Evolutionary conservation across 495 filamentous ascomycete species (phyloP), one percentile per base, ranked within the genome.

Genomic region (Aspergillus hancockii): DNA sequence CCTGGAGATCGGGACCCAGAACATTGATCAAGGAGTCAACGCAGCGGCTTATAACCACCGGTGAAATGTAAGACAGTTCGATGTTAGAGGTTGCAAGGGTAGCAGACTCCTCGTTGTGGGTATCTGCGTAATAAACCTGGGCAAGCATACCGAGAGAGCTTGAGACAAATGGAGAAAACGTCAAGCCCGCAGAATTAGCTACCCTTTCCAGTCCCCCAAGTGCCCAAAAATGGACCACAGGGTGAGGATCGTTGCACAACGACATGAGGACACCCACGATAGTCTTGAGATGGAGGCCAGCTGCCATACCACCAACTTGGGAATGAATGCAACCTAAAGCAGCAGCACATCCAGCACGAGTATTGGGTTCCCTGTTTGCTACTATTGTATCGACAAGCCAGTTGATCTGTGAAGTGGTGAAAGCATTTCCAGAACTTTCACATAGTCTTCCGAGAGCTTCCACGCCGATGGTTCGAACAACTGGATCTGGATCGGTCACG

Each of bases 1-100:
- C 94, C 71, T 98, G 94, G 8, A 99, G 77, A 66, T 98, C 95
- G 0, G 94, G 94, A 0, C 94, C 94, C 8, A 99, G 83, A 16
- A 98, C 94, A 64, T 97, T 97, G 74, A 99, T 91, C 8, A 96
- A 77, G 30, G 93, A 92, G 69, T 99, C 93, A n/a, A 97, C 86
- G 60, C 92, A 91, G 57, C 91, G 85, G 54, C 90, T 90, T 52
- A 98, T 87, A 0, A 93, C 88, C 12, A 90, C 87, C 3, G 89
- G 83, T 1, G 92, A 91, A 21, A 92, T 85, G 52, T 90, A 79
- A 56, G 91, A 89, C 59, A 95, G 78, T 70, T 96, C 93, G 41
- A 93, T 77, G 69, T 96, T 98, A 55, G 94, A 97, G 9, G 90
- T 90, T 19, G 90, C 86, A 43, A 89, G 74, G 6, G 88, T 85